These are phyloP conservation scores for Globisporangium iwayamae DNA, from an alignment of 352 stramenopile species.

Conservation along the genomic window DNA sequence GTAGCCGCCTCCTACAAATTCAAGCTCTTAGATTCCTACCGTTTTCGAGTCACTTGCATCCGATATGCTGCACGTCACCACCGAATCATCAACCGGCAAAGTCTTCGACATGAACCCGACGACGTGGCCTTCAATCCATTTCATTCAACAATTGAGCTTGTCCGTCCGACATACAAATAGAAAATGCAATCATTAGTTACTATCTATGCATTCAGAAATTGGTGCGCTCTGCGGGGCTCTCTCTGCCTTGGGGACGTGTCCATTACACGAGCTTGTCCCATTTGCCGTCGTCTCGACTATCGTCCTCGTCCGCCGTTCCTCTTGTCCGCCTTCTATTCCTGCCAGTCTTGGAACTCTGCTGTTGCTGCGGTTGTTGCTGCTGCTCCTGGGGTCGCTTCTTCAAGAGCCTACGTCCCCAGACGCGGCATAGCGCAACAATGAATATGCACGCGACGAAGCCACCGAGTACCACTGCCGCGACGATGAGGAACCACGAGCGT, in stretches of 20 bases:
- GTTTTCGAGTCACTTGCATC: neutral
- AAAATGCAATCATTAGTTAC: too few relatives aligned
- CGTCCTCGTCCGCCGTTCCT: neutral
- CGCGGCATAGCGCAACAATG: constrained; percentile 3
- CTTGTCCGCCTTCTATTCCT: neutral
- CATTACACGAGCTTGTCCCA: constrained; percentile 2
- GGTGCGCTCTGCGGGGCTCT: neutral
- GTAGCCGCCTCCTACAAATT: too few relatives aligned
- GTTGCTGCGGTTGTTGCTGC: neutral
- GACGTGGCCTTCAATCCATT: neutral
- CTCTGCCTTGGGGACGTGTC: neutral
- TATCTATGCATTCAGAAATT: neutral
- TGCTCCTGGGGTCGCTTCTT: neutral
- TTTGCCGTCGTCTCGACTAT: neutral
- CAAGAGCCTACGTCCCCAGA: neutral
- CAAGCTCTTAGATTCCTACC: too few relatives aligned
- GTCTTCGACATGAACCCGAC: too few relatives aligned
- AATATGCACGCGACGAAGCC: constrained; percentile 21
- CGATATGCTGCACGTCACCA: neutral
- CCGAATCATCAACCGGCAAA: too few relatives aligned
- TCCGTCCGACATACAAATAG: too few relatives aligned
- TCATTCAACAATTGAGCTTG: neutral
- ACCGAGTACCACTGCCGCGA: constrained; percentile 17
- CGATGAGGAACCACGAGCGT: constrained; percentile 34
- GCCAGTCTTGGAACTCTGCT: neutral